These are phyloP conservation scores for Gryganskiella cystojenkinii DNA, from an alignment of 192 early-diverging fungal species.

Conservation along the genomic window DNA sequence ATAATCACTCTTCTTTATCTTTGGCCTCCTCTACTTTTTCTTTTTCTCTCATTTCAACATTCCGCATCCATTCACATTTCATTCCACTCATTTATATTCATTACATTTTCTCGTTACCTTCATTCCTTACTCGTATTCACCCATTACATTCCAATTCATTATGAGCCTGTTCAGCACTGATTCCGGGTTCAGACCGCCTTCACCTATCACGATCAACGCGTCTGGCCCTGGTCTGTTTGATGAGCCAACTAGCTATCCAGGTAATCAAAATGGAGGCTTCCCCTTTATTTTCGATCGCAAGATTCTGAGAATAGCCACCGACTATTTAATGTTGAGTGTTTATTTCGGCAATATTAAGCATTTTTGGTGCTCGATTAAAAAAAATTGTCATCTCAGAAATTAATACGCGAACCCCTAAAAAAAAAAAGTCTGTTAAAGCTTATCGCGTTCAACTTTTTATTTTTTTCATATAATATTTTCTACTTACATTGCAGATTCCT, in stretches of 20 bases:
- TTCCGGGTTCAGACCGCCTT: slow-evolving; percentile 48
- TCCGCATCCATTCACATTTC: not conserved
- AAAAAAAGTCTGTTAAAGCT: not conserved
- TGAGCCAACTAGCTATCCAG: slow-evolving; percentile 25
- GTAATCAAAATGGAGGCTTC: slow-evolving; percentile 5
- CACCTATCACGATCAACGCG: slow-evolving; percentile 23
- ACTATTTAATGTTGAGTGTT: no score
- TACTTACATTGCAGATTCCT: no score
- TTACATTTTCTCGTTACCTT: no score
- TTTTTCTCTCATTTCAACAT: not conserved
- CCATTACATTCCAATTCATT: not conserved
- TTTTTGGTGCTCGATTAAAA: no score
- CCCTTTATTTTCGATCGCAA: no score
- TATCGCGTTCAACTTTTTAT: not conserved
- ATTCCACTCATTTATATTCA: not conserved
- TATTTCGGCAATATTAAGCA: no score
- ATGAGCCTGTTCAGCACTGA: slow-evolving; percentile 55
- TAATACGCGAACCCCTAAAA: no score
- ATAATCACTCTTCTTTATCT: not conserved
- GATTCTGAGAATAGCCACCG: no score
- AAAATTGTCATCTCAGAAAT: no score
- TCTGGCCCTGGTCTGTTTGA: slow-evolving; percentile 43
- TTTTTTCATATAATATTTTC: no score
- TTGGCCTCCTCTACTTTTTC: no score
- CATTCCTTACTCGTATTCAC: not conserved